Conservation (phyloP, 768 basidiomycete genomes). For the Gautieria morchelliformis region DNA sequence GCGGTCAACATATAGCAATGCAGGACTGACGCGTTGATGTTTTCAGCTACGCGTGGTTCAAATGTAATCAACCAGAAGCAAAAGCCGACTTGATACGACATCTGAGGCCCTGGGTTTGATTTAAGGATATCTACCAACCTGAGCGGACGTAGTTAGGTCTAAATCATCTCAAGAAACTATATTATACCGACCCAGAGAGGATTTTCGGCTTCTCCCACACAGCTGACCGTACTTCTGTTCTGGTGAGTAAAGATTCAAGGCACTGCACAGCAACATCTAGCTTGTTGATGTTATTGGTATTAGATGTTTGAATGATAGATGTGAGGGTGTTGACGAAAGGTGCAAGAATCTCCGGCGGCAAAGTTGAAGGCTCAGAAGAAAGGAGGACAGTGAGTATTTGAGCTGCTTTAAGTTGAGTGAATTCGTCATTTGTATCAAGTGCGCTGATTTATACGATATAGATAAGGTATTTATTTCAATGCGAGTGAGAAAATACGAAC, state of each 20-base stretch:
- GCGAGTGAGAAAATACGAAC: slow-evolving; percentile 29
- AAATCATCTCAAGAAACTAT: not conserved
- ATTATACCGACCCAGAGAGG: slow-evolving; percentile 46
- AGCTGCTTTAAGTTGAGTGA: slow-evolving; percentile 83
- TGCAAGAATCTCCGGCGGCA: slow-evolving; percentile 43
- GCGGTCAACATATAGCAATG: not conserved
- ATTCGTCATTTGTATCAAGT: slow-evolving; percentile 83
- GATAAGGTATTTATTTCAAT: not conserved
- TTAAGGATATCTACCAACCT: slow-evolving; percentile 81
- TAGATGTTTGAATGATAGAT: slow-evolving; percentile 47
- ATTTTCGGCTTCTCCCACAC: slow-evolving; percentile 72
- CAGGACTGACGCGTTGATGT: slow-evolving; percentile 75
- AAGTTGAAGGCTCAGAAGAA: slow-evolving; percentile 42
- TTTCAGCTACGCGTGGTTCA: slow-evolving; percentile 73
- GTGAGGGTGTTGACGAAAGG: slow-evolving; percentile 55
- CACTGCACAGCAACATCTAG: slow-evolving; percentile 90
- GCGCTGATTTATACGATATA: slow-evolving; percentile 38
- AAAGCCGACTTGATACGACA: slow-evolving; percentile 89
- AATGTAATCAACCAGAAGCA: slow-evolving; percentile 94
- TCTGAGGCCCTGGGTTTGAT: slow-evolving; percentile 77
- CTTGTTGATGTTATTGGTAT: slow-evolving; percentile 39
- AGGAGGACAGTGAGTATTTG: slow-evolving; percentile 85
- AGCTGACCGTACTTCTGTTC: slow-evolving; percentile 68
- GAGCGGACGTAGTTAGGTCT: not conserved
- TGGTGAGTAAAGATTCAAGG: slow-evolving; percentile 73